These are phyloP conservation scores for Thinopyrum elongatum DNA, from an alignment of 176 grass and related monocot species.

Conservation along the genomic window DNA sequence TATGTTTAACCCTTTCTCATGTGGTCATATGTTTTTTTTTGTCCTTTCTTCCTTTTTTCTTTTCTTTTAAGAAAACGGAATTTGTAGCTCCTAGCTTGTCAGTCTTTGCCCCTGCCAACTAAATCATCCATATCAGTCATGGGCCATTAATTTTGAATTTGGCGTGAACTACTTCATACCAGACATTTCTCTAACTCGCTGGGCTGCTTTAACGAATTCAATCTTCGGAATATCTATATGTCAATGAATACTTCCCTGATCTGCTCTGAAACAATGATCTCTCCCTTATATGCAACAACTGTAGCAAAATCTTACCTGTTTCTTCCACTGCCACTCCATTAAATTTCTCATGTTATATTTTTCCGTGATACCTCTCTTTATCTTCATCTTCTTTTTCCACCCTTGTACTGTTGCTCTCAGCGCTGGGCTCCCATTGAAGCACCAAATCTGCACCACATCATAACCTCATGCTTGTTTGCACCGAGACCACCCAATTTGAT, in stretches of 20 bases:
- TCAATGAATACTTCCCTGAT: neutral
- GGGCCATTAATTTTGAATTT: neutral
- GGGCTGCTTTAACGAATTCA: neutral
- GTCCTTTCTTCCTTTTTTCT: neutral
- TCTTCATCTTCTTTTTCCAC: neutral
- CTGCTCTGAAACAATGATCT: neutral
- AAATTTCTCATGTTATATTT: constrained; percentile 4
- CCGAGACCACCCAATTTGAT: neutral
- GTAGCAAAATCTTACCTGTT: neutral
- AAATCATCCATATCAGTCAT: neutral
- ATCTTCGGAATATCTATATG: neutral
- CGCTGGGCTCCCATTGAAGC: neutral
- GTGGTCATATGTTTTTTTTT: neutral
- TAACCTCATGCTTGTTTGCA: neutral
- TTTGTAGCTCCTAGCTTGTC: neutral
- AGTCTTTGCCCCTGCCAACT: neutral
- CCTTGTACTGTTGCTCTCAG: neutral
- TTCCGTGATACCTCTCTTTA: neutral
- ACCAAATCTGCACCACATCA: neutral
- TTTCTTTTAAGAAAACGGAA: neutral
- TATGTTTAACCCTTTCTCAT: neutral
- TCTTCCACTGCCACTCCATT: neutral
- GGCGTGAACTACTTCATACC: neutral
- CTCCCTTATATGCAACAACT: neutral
- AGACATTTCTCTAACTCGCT: neutral